Evolutionary conservation across 768 basidiomycete species (phyloP).

Genomic region (Rhodotorula taiwanensis): DNA sequence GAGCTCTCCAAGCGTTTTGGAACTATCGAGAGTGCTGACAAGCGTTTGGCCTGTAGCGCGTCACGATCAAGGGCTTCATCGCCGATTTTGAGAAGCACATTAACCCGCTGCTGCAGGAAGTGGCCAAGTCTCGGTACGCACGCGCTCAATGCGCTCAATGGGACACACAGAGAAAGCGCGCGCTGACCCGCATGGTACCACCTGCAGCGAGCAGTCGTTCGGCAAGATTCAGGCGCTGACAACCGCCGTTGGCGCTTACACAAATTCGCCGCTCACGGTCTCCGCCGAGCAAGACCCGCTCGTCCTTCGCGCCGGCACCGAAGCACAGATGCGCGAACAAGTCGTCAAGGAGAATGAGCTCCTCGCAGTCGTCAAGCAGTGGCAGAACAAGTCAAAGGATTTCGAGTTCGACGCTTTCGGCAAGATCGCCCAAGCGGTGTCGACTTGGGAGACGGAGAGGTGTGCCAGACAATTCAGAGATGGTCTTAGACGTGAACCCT

Average conservation of each 20-base stretch:
- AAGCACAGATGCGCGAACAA: slow-evolving; percentile 11
- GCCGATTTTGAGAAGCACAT: slow-evolving; percentile 14
- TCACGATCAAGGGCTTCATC: slow-evolving; percentile 15
- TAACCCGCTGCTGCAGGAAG: not conserved
- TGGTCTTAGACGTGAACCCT: too few species aligned
- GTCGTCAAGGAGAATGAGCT: slow-evolving; percentile 24
- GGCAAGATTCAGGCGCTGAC: slow-evolving; percentile 3
- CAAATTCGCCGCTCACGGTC: not conserved
- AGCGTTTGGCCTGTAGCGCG: not conserved
- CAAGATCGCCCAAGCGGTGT: not conserved
- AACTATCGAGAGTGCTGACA: not conserved
- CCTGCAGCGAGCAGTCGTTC: slow-evolving; percentile 5
- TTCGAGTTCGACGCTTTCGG: slow-evolving; percentile 7
- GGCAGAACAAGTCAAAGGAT: slow-evolving; percentile 9
- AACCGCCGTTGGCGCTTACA: not conserved
- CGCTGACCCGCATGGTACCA: too few species aligned
- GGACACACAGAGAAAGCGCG: too few species aligned
- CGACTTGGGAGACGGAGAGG: slow-evolving; percentile 8
- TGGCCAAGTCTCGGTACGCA: slow-evolving; percentile 16
- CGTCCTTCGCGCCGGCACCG: slow-evolving; percentile 7
- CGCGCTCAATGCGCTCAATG: too few species aligned
- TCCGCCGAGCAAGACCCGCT: slow-evolving; percentile 10
- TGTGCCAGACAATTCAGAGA: too few species aligned
- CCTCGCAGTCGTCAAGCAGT: not conserved
- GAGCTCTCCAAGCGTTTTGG: not conserved